A percentile compares a stretch with the other conserved stretches of the same genome.
phyloP scores from a whole-genome alignment of 2,329 filamentous ascomycete genomes.

The Aphanocladium album region DNA sequence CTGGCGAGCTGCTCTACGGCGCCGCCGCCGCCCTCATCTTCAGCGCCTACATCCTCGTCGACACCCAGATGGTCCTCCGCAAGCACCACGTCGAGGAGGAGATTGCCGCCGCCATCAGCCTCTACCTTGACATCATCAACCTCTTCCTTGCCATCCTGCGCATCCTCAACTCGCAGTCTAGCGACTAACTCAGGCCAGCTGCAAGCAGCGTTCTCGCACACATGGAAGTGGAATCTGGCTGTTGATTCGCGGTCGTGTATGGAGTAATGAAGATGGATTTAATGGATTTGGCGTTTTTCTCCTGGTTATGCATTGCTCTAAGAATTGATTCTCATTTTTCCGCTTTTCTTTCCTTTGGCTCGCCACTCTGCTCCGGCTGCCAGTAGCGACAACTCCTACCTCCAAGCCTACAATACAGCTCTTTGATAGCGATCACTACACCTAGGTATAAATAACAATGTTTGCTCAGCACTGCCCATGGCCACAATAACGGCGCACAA shows the following conservation, averaged over 20 bases:
- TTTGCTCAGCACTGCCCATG: too few relatives aligned
- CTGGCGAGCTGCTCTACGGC: conserved; percentile 80
- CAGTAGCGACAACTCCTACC: background rate
- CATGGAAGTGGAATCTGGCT: background rate
- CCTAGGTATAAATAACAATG: background rate
- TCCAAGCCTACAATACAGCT: background rate
- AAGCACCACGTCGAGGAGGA: conserved; percentile 98
- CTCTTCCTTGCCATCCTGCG: conserved; percentile 91
- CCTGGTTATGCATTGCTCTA: background rate
- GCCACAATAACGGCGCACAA: conserved; percentile 15
- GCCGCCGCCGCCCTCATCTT: conserved; percentile 81
- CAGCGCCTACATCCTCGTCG: conserved; percentile 89
- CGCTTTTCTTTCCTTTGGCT: background rate
- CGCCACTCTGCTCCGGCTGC: background rate
- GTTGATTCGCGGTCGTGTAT: background rate
- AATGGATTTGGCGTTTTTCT: conserved; percentile 1
- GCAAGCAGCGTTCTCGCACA: background rate
- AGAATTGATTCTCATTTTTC: background rate
- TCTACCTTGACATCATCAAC: conserved; percentile 97
- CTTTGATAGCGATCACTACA: background rate
- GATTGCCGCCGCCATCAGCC: conserved; percentile 88
- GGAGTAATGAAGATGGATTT: background rate
- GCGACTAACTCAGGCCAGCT: conserved; percentile 59
- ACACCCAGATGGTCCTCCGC: conserved; percentile 92
- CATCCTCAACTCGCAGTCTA: conserved; percentile 92